These are phyloP conservation scores for Isabelozyma heimii DNA, from an alignment of 805 yeast genomes.

Conservation along the genomic window DNA sequence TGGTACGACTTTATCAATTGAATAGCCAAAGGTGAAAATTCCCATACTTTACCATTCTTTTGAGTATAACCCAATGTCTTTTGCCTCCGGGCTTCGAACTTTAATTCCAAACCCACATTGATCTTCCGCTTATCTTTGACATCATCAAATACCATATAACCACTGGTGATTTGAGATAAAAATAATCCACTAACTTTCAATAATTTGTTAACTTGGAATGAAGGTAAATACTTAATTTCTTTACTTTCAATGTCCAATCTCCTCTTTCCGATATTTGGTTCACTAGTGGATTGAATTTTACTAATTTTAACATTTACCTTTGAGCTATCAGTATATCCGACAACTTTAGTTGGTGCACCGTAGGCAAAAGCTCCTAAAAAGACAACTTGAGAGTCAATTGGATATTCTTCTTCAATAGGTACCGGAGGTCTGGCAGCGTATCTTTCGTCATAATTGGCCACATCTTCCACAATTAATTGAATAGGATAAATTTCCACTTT, in stretches of 20 bases:
- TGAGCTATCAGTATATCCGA: constrained; percentile 50
- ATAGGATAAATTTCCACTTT: constrained; percentile 63
- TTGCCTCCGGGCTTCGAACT: constrained; percentile 72
- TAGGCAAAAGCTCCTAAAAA: constrained; percentile 85
- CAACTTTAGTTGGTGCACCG: constrained; percentile 72
- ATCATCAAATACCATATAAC: constrained; percentile 56
- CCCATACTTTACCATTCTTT: constrained; percentile 67
- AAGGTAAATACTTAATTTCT: constrained; percentile 59
- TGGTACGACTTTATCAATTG: constrained; percentile 62
- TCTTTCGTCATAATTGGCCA: constrained; percentile 71
- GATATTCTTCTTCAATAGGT: constrained; percentile 82
- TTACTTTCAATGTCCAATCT: constrained; percentile 57
- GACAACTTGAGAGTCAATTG: constrained; percentile 65
- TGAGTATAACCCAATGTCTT: constrained; percentile 89
- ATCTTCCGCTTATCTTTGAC: constrained; percentile 37
- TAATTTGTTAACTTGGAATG: constrained; percentile 59
- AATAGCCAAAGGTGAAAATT: constrained; percentile 72
- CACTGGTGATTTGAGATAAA: constrained; percentile 76
- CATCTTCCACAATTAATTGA: constrained; percentile 74
- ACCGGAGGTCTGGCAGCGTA: constrained; percentile 68
- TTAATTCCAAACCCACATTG: constrained; percentile 81
- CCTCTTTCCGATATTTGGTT: constrained; percentile 63
- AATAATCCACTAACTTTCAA: constrained; percentile 60
- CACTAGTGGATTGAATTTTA: constrained; percentile 39
- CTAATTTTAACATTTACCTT: constrained; percentile 50